Evolutionary conservation across 2,329 filamentous ascomycete genomes (phyloP), one percentile per base, ranked within the genome.

Genomic region (Ceratocystis eucalypticola): DNA sequence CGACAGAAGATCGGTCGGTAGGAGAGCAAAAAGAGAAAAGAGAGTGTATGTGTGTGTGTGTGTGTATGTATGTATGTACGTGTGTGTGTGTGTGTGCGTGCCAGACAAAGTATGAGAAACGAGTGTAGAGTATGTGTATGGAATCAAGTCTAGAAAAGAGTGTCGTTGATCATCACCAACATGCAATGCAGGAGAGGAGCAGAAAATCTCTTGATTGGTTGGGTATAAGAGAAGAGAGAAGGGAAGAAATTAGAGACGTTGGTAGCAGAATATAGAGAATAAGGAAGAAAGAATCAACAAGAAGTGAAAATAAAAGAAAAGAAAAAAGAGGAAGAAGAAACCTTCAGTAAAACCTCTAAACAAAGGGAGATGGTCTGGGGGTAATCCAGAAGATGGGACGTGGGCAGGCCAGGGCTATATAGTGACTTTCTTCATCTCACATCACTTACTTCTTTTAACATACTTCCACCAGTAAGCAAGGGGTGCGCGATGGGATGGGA

Each of bases 341-440:
- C 10, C 53, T 28, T n/a, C 10, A 50, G 46, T 22, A 17, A 57
- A 57, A 17, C 53, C 53, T 57, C 53, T 57, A 22, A 28, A 30
- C 53, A 30, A 57, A 57, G 53, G 53, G 53, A 57, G 25, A 17
- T 30, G 15, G 12, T 28, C 53, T 57, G 53, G 53, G 53, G 17
- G 53, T 17, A 28, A 30, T 30, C 15, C 15, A 12, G 22, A 15
- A 30, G 28, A 30, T 28, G 53, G 22, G 22, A 30, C 20, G 53
- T 30, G 53, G 53, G 22, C 20, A 57, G 53, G 53, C 53, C 53
- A n/a, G 53, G 53, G 53, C 53, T 57, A 57, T 57, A 57, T 57
- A 57, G 53, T 57, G 53, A 57, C 53, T 57, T 57, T 57, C 53
- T 57, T 57, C 22, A 57, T 28, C 15, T 57, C 53, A 57, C 53